These are phyloP conservation scores for Linderniella brevidens DNA, from an alignment of 257 asterid species.

Conservation along the genomic window DNA sequence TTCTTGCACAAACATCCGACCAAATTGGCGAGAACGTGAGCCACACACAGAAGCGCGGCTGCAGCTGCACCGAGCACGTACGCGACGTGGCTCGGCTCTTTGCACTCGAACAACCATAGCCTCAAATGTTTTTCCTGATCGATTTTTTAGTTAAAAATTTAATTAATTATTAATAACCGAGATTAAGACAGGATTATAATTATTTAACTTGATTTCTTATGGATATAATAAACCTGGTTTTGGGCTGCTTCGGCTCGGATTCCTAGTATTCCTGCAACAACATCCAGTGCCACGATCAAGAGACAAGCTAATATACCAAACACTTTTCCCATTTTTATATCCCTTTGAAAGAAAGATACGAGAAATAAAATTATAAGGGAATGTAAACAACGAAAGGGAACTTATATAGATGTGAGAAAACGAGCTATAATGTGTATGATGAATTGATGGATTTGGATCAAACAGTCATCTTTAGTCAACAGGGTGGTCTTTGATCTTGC, in stretches of 20 bases:
- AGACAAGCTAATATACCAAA: conserved; percentile 54
- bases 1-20: conserved; percentile 37
- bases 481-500: too few relatives aligned
- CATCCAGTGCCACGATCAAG: conserved; percentile 54
- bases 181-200: too few relatives aligned
- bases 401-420: too few relatives aligned
- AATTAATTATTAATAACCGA: too few relatives aligned
- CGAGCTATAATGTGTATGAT: too few relatives aligned
- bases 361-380: too few relatives aligned
- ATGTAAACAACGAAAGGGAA: too few relatives aligned
- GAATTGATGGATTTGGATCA: too few relatives aligned
- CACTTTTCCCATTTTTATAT: conserved; percentile 36
- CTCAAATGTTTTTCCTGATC: conserved; percentile 56
- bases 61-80: conserved; percentile 53
- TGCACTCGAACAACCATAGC: conserved; percentile 78
- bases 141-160: not conserved
- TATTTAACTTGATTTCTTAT: too few relatives aligned
- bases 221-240: conserved; percentile 32
- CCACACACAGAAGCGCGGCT: conserved; percentile 37
- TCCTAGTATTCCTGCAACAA: conserved; percentile 64
- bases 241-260: conserved; percentile 85
- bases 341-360: too few relatives aligned
- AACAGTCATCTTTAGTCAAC: too few relatives aligned
- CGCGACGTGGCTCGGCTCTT: conserved; percentile 84
- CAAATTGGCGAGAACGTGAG: conserved; percentile 40